phyloP scores from a whole-genome alignment of 2,329 filamentous ascomycete genomes.

The Ascocoryne sarcoides region DNA sequence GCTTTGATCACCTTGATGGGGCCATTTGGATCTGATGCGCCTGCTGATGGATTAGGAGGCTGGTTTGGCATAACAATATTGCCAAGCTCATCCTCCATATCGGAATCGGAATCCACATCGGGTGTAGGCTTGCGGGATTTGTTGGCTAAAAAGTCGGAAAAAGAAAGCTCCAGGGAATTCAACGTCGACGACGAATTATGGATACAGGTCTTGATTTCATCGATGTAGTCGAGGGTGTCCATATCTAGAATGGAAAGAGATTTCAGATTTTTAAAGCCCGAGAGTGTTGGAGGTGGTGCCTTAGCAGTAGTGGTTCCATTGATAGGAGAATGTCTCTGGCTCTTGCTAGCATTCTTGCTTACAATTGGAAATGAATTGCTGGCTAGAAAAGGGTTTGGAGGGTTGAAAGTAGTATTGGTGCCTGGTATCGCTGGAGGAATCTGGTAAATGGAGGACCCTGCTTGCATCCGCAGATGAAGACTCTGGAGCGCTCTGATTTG shows the following conservation, averaged over 20 bases:
- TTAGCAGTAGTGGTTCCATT: constrained; percentile 1
- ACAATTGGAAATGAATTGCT: constrained; percentile 5
- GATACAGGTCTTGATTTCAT: constrained; percentile 48
- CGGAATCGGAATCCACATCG: constrained; percentile 35
- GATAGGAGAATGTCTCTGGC: constrained; percentile 2
- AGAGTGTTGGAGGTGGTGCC: constrained; percentile 40
- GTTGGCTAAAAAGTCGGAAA: constrained; percentile 44
- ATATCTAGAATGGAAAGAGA: constrained; percentile 50
- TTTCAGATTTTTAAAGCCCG: constrained; percentile 47
- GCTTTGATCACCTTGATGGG: constrained; percentile 40
- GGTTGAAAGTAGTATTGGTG: not conserved
- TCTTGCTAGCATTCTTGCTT: constrained; percentile 8
- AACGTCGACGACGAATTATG: constrained; percentile 46
- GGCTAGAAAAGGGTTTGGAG: not conserved
- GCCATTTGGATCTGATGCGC: constrained; percentile 29
- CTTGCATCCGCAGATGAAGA: constrained; percentile 50
- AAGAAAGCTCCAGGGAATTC: constrained; percentile 46
- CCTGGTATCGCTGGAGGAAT: constrained; percentile 36
- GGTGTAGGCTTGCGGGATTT: constrained; percentile 37
- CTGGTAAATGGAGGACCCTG: constrained; percentile 46
- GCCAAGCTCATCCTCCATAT: constrained; percentile 47
- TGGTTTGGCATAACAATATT: constrained; percentile 28
- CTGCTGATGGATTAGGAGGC: constrained; percentile 13
- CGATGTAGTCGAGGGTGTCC: constrained; percentile 45
- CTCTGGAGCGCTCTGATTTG: constrained; percentile 42